Evolutionary conservation across 768 basidiomycete genomes (phyloP).

Genomic region (Lyophyllum decastes): DNA sequence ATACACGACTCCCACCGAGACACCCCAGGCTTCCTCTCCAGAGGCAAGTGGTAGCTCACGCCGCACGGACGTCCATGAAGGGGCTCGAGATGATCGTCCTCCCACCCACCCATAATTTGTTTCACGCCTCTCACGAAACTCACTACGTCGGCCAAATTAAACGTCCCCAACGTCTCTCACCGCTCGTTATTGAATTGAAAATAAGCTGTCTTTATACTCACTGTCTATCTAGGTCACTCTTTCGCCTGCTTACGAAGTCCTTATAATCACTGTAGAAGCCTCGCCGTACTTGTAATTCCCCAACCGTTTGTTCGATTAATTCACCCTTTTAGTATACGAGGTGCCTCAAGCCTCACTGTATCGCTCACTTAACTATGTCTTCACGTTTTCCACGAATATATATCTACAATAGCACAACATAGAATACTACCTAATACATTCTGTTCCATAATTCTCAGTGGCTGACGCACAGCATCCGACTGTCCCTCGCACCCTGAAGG

Average conservation of each 20-base stretch:
- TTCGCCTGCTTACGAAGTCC: background rate
- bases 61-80: constrained; percentile 19
- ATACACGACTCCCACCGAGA: constrained; percentile 28
- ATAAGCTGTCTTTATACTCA: constrained; percentile 5
- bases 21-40: constrained; percentile 22
- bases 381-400: background rate
- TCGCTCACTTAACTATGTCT: background rate
- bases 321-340: background rate
- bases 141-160: constrained; percentile 10
- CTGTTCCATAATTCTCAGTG: background rate
- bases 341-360: constrained; percentile 6
- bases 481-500: background rate
- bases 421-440: constrained; percentile 4
- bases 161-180: constrained; percentile 7
- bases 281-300: background rate
- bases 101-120: constrained; percentile 3
- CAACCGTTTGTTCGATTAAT: constrained; percentile 5
- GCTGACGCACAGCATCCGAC: background rate
- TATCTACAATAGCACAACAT: constrained; percentile 1
- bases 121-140: constrained; percentile 19
- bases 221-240: background rate
- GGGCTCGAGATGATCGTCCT: background rate
- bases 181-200: constrained; percentile 8
- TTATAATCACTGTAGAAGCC: constrained; percentile 8
- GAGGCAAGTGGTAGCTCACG: constrained; percentile 19